phyloP scores from a whole-genome alignment of 805 yeast species.

The Candida lessepsii region DNA sequence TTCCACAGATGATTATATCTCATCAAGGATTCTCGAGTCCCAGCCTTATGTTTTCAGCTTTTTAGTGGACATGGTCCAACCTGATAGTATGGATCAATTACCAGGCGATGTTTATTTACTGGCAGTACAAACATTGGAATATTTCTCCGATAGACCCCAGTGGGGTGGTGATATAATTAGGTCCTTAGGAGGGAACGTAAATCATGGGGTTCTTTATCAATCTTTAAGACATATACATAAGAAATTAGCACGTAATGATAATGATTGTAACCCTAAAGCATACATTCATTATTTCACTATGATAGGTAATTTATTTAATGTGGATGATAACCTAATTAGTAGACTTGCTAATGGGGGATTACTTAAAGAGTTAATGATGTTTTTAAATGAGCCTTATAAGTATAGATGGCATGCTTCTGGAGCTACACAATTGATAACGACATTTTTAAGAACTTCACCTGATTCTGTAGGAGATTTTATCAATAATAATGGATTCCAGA shows the following conservation, averaged over 20 bases:
- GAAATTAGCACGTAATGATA: slow-evolving; percentile 41
- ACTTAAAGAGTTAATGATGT: slow-evolving; percentile 60
- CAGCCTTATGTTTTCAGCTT: slow-evolving; percentile 69
- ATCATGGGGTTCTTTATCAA: slow-evolving; percentile 80
- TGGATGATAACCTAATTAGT: slow-evolving; percentile 51
- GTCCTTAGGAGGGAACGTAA: slow-evolving; percentile 80
- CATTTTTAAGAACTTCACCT: slow-evolving; percentile 39
- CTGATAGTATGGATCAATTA: slow-evolving; percentile 50
- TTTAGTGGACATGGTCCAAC: slow-evolving; percentile 69
- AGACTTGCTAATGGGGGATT: slow-evolving; percentile 75
- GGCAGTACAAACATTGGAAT: slow-evolving; percentile 66
- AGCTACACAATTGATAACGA: slow-evolving; percentile 57
- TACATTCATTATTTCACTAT: slow-evolving; percentile 59
- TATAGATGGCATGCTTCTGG: slow-evolving; percentile 60
- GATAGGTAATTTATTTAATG: slow-evolving; percentile 59
- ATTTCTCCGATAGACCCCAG: slow-evolving; percentile 61
- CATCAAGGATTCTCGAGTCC: slow-evolving; percentile 64
- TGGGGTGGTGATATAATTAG: slow-evolving; percentile 78
- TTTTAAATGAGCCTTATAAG: slow-evolving; percentile 51
- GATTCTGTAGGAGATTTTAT: slow-evolving; percentile 64
- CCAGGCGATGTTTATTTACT: slow-evolving; percentile 54
- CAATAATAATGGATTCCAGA: slow-evolving; percentile 61
- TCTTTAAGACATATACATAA: slow-evolving; percentile 63
- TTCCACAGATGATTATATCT: slow-evolving; percentile 55
- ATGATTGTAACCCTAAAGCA: slow-evolving; percentile 33